A percentile compares a stretch with the other conserved stretches of the same genome.
Evolutionary conservation across 495 filamentous ascomycete species (phyloP).

Genomic region (Glutinoglossum americanum): DNA sequence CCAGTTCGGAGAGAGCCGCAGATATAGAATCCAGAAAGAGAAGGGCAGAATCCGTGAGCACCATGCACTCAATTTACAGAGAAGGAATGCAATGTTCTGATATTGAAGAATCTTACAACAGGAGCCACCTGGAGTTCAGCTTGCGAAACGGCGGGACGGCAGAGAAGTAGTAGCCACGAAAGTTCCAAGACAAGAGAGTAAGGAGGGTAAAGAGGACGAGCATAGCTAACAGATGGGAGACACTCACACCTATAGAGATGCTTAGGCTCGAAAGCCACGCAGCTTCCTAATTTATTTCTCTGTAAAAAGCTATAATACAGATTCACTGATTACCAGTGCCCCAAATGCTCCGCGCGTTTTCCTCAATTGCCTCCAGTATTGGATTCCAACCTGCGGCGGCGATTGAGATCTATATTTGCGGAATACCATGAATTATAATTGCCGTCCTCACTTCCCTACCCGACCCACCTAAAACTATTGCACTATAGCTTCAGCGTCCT

Average conservation of each 20-base stretch:
- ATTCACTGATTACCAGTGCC: too few relatives aligned
- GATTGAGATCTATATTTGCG: background rate
- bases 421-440: background rate
- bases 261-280: too few relatives aligned
- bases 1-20: background rate
- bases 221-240: background rate
- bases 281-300: too few relatives aligned
- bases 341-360: background rate
- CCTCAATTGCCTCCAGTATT: background rate
- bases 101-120: background rate
- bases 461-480: background rate
- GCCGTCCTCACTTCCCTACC: background rate
- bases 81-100: slow-evolving; percentile 4
- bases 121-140: background rate
- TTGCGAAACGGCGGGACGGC: background rate
- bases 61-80: background rate
- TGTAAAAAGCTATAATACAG: too few relatives aligned
- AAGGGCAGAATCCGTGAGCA: slow-evolving; percentile 1
- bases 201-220: background rate
- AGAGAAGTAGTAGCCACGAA: background rate
- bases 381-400: background rate
- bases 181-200: background rate
- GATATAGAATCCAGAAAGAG: background rate
- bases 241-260: too few relatives aligned
- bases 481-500: slow-evolving; percentile 2